A percentile compares a stretch with the other conserved stretches of the same genome.
Evolutionary conservation across 768 basidiomycete genomes (phyloP).

Genomic region (Trametopsis cervina): DNA sequence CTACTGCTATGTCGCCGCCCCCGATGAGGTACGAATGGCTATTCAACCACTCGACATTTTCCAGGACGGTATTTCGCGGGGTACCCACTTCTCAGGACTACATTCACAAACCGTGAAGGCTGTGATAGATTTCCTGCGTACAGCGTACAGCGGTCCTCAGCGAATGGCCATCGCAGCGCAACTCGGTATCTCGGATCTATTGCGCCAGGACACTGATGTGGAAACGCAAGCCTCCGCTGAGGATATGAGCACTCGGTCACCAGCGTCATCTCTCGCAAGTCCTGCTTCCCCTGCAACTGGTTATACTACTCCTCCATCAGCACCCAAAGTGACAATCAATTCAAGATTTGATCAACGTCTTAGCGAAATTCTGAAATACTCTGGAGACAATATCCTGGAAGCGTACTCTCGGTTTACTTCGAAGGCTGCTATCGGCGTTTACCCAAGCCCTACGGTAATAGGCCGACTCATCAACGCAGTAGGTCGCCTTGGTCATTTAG

Average conservation of each 20-base stretch:
- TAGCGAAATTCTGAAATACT: constrained; percentile 20
- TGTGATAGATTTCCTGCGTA: background rate
- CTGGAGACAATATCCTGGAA: constrained; percentile 17
- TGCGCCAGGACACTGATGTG: background rate
- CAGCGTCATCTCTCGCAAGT: background rate
- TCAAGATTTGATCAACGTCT: constrained; percentile 23
- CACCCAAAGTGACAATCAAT: constrained; percentile 20
- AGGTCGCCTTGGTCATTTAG: constrained; percentile 54
- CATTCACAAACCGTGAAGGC: background rate
- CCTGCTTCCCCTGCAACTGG: background rate
- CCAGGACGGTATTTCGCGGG: background rate
- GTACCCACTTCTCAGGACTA: background rate
- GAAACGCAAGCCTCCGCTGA: background rate
- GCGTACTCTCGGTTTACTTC: constrained; percentile 46
- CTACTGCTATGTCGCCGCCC: background rate
- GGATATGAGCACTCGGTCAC: background rate
- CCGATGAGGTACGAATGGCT: background rate
- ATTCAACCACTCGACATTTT: background rate
- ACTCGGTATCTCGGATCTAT: background rate
- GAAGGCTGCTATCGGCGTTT: constrained; percentile 36
- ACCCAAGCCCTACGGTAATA: constrained; percentile 46
- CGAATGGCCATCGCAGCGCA: background rate
- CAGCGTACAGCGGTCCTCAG: background rate
- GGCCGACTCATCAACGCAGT: constrained; percentile 61
- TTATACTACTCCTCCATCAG: background rate